These are phyloP conservation scores for Eleusine coracana DNA, from an alignment of 176 grass and related monocot genomes.

Conservation along the genomic window DNA sequence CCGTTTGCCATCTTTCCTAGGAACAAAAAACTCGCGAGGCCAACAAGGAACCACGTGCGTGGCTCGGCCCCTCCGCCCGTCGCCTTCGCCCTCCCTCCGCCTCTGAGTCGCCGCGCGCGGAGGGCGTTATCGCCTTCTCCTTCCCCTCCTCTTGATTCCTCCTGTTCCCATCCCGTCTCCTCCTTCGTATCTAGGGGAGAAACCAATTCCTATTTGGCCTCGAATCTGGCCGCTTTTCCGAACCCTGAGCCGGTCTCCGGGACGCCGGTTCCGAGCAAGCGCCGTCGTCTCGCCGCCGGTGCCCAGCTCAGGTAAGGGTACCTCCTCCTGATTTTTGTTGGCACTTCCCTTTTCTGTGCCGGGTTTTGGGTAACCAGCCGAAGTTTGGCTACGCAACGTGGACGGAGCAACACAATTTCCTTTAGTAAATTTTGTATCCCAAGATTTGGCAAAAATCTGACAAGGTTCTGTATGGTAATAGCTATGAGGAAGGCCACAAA, in stretches of 20 bases:
- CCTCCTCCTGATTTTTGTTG: not conserved
- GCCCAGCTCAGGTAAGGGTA: not conserved
- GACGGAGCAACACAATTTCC: not conserved
- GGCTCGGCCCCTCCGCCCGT: not conserved
- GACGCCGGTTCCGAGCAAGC: not conserved
- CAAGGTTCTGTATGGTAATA: not conserved
- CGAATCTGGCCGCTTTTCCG: not conserved
- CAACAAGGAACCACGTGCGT: conserved; percentile 41
- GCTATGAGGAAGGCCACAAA: not conserved
- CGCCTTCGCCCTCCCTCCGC: conserved; percentile 6
- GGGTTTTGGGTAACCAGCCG: not conserved
- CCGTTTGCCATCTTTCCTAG: not conserved
- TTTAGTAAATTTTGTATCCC: not conserved
- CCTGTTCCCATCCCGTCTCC: not conserved
- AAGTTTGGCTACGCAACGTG: not conserved
- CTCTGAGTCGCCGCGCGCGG: conserved; percentile 35
- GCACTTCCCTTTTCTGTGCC: not conserved
- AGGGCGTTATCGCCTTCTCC: conserved; percentile 37
- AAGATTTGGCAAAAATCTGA: not conserved
- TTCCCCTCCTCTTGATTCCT: not conserved
- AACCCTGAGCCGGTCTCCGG: not conserved
- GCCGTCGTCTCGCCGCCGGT: not conserved
- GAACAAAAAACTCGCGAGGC: conserved; percentile 34
- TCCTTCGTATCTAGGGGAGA: not conserved
- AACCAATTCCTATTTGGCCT: not conserved